phyloP scores from a whole-genome alignment of 225 moss, liverwort and hornwort genomes.

The Bryoerythrophyllum caledonicum region DNA sequence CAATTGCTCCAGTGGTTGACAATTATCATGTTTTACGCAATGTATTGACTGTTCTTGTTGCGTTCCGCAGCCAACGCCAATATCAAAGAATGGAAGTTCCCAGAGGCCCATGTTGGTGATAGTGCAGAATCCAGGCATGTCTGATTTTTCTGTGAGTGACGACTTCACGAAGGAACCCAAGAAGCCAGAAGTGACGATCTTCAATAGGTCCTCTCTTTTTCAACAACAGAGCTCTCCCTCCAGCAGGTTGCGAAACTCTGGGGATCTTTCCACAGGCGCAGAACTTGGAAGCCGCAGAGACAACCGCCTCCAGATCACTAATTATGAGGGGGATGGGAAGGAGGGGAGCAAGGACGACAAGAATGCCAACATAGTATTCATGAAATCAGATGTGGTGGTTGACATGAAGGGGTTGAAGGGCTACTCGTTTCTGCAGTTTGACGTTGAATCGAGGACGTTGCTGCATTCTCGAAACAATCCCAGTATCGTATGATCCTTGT shows the following conservation, averaged over 20 bases:
- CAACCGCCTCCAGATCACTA: neutral
- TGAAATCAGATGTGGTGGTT: constrained; percentile 47
- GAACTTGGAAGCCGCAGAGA: constrained; percentile 17
- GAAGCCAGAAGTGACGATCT: constrained; percentile 23
- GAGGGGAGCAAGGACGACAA: constrained; percentile 23
- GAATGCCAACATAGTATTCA: constrained; percentile 22
- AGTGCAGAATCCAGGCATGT: constrained; percentile 74
- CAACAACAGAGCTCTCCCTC: constrained; percentile 21
- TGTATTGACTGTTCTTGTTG: constrained; percentile 1
- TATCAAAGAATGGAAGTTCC: constrained; percentile 33
- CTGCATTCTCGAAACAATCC: constrained; percentile 31
- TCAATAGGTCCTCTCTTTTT: constrained; percentile 2
- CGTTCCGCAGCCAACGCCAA: constrained; percentile 53
- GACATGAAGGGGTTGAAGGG: constrained; percentile 47
- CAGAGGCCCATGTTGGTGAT: constrained; percentile 64
- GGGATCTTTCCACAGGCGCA: constrained; percentile 13
- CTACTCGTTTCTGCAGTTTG: constrained; percentile 34
- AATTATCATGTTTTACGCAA: neutral
- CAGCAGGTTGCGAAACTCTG: constrained; percentile 18
- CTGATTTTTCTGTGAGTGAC: constrained; percentile 24
- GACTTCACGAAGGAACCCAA: constrained; percentile 25
- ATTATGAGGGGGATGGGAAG: constrained; percentile 19
- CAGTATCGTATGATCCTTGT: constrained; percentile 21
- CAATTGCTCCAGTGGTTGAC: neutral
- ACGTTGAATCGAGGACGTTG: constrained; percentile 27